phyloP scores from a whole-genome alignment of 164 flowering plant genomes.

The Aristolochia californica region DNA sequence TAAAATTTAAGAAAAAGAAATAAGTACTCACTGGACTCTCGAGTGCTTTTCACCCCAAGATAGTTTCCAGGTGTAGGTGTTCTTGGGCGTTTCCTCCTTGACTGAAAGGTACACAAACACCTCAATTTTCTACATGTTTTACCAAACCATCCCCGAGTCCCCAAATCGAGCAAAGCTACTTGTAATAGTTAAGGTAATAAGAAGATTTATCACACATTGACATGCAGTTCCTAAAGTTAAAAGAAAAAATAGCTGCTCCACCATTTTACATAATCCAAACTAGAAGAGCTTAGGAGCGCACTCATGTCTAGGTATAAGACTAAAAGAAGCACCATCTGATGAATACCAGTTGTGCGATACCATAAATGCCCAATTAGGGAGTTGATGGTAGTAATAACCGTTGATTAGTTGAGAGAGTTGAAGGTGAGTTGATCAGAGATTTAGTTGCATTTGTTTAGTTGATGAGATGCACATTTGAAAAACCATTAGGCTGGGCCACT shows the following conservation, averaged over 20 bases:
- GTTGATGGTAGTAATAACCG: conserved; percentile 67
- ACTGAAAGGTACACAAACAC: conserved; percentile 26
- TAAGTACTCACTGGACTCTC: conserved; percentile 51
- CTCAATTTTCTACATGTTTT: conserved; percentile 6
- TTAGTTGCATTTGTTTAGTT: conserved; percentile 41
- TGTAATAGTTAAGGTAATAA: background rate
- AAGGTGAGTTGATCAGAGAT: conserved; percentile 72
- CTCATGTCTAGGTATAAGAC: background rate
- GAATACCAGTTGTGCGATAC: conserved; percentile 58
- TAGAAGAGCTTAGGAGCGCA: background rate
- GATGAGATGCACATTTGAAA: conserved; percentile 77
- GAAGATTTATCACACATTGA: background rate
- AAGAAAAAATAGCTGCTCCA: background rate
- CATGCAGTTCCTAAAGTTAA: background rate
- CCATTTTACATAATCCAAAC: background rate
- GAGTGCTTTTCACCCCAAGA: conserved; percentile 69
- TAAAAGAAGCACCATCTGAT: conserved; percentile 22
- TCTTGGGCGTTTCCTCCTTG: conserved; percentile 86
- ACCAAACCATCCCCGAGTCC: background rate
- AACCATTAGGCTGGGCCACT: conserved; percentile 86
- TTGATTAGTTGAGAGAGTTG: conserved; percentile 95
- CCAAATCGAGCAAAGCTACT: conserved; percentile 1
- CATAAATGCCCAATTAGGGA: conserved; percentile 62
- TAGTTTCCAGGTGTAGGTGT: conserved; percentile 99
- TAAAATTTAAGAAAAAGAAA: no score